Base-by-base conservation (phyloP, 1,139 yeast species). In the Hemisphaericaspora subhashii region DNA sequence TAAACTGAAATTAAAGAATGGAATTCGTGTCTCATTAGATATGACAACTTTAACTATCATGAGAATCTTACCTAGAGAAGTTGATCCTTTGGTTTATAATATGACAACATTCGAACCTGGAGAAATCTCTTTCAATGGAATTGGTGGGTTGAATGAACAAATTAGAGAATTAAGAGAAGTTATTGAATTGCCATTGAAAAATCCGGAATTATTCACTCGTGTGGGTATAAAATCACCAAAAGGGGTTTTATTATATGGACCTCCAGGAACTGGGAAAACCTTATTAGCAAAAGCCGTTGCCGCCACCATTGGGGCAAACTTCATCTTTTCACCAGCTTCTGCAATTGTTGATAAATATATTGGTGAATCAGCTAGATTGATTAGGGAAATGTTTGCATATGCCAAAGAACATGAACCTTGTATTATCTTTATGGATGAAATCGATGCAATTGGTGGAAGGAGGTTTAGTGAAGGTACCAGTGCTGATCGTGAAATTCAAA, bases 181-280 rank as follows among this genome's bases (percentile, higher is more conserved):
- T 42, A 94, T 94, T 60, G 99, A 94, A 66, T 74, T 94, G 56
- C 99, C 99, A 2, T 76, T 94, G 56, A 94, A 92, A 64, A 92
- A 94, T 61, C 99, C 99, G 2, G 99, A 94, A 65, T 77, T 94
- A 53, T 94, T 94, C 63, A 74, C 86, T 47, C 81, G 98, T 60
- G 96, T 94, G 18, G 99, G 99, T 36, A 94, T 94, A 63, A 88
- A 89, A 58, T 96, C 98, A 14, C 98, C 99, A 41, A 94, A 92
- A 66, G 99, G 98, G 60, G 98, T 94, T 12, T 72, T 94, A 49
- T 73, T 94, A 42, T 94, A 94, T 57, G 99, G 98, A 2, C 98
- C 98, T n/a, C 98, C 98, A 20, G 98, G 98, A 55, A 92, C 98
- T 0, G 98, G 98, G 60, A 92, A 92, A 62, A 92, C 98, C 0